A percentile compares a stretch with the other conserved stretches of the same genome.
phyloP scores from a whole-genome alignment of 345 rosid genomes.

The Draba incana region DNA sequence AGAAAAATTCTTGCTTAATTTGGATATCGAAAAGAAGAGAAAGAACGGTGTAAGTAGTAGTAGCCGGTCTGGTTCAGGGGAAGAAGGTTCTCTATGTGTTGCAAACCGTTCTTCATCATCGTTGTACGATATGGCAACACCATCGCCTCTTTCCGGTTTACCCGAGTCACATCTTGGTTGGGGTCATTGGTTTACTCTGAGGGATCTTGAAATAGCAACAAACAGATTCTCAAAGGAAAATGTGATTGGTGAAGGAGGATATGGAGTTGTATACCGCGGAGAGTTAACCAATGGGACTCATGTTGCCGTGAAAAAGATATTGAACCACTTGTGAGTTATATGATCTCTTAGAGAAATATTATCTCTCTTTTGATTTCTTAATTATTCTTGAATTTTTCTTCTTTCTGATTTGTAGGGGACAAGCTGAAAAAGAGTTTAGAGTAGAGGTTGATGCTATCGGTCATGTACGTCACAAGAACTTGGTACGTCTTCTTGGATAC shows the following conservation, averaged over 20 bases:
- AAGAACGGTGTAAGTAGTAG: constrained; percentile 60
- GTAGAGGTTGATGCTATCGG: constrained; percentile 97
- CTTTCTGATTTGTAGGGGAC: constrained; percentile 61
- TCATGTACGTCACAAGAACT: constrained; percentile 90
- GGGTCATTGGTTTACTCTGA: constrained; percentile 97
- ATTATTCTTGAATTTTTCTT: constrained; percentile 12
- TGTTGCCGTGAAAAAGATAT: constrained; percentile 91
- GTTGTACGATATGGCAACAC: constrained; percentile 57
- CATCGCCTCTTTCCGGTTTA: constrained; percentile 85
- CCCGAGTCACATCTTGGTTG: constrained; percentile 95
- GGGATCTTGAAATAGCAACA: constrained; percentile 85
- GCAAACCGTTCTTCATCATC: constrained; percentile 71
- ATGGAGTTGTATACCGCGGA: constrained; percentile 88
- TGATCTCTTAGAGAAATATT: background rate
- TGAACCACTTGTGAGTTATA: constrained; percentile 76
- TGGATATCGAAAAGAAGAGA: constrained; percentile 66
- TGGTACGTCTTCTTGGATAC: constrained; percentile 92
- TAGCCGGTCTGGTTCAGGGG: constrained; percentile 79
- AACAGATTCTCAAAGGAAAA: constrained; percentile 64
- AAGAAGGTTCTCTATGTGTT: constrained; percentile 62
- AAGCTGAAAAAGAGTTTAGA: constrained; percentile 93
- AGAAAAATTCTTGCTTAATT: constrained; percentile 68
- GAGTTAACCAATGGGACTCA: constrained; percentile 68
- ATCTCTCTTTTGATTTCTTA: constrained; percentile 5
- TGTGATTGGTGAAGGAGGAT: constrained; percentile 66